Base-by-base conservation (phyloP, 805 yeast species). In the Candida jianshihensis region DNA sequence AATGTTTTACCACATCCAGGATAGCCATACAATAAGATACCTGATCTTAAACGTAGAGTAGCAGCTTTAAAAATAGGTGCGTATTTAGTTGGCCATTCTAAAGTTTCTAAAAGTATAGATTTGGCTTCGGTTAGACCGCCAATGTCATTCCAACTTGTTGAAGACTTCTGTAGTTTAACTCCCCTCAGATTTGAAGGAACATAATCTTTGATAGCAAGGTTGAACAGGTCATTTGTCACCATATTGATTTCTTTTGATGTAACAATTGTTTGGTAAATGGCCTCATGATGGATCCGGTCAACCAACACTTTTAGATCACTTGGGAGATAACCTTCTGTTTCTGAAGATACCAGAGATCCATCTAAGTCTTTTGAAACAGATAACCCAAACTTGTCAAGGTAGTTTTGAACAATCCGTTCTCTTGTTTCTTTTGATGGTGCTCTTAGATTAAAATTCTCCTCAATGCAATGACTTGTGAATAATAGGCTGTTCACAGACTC, bases 1-100 rank as follows among this genome's bases (percentile, higher is more conserved):
- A 89, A 66, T 0, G 97, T 90, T 59, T 90, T 90, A 31, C 98
- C 98, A 61, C 98, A 90, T 2, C 98, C 98, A 0, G 98, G 97
- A 54, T 86, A 90, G 0, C 98, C 98, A 58, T 90, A 90, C 12
- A 90, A 70, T 34, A 90, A 63, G 18, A 90, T 75, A 34, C 98
- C 98, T 0, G 96, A 86, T 49, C 97, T 70, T 35, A 90, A 66
- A 37, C 97, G 64, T 35, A 90, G 63, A 0, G 97, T 95, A 51
- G 95, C 86, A 42, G 76, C 77, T 14, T 81, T 79, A 60, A 92
- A 90, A n/a, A 90, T 86, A 6, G 97, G 96, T 0, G 96, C 94
- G 54, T 90, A 90, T 50, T 81, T 87, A 1, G 95, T 86, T 2
- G 98, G 98, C 97, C 97, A 90, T 53, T 92, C 97, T 24, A 90